These are phyloP conservation scores for Peronospora belbahrii DNA, from an alignment of 352 stramenopile genomes.

Conservation along the genomic window DNA sequence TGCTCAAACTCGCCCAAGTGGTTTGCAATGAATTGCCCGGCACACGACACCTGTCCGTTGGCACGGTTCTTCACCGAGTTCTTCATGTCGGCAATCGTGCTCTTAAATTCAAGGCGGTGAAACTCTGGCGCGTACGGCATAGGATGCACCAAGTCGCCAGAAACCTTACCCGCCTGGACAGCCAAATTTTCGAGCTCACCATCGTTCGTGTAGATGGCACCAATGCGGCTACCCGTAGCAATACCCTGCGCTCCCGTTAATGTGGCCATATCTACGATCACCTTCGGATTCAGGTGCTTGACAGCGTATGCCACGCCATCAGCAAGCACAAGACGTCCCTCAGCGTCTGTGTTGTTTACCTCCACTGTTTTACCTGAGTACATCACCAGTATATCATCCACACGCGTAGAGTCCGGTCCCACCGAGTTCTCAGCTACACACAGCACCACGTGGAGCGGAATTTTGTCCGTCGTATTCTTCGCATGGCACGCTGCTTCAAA, in stretches of 20 bases:
- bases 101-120: constrained; percentile 89
- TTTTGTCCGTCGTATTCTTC: constrained; percentile 84
- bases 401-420: constrained; percentile 75
- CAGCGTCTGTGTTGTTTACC: constrained; percentile 96
- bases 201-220: constrained; percentile 88
- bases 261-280: constrained; percentile 95
- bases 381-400: constrained; percentile 91
- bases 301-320: constrained; percentile 91
- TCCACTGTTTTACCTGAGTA: constrained; percentile 95
- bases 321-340: constrained; percentile 90
- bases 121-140: constrained; percentile 92
- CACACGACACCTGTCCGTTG: constrained; percentile 90
- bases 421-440: constrained; percentile 95
- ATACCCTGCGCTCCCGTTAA: constrained; percentile 92
- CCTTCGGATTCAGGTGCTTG: constrained; percentile 83
- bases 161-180: constrained; percentile 73
- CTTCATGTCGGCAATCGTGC: constrained; percentile 94
- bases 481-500: constrained; percentile 81
- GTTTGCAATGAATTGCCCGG: constrained; percentile 93
- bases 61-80: constrained; percentile 92
- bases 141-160: constrained; percentile 89
- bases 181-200: constrained; percentile 80
- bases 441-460: constrained; percentile 82
- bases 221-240: constrained; percentile 87
- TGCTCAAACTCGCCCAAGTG: constrained; percentile 86